Base-by-base conservation (phyloP, 805 yeast genomes). In the Grigorovia transvaalensis region DNA sequence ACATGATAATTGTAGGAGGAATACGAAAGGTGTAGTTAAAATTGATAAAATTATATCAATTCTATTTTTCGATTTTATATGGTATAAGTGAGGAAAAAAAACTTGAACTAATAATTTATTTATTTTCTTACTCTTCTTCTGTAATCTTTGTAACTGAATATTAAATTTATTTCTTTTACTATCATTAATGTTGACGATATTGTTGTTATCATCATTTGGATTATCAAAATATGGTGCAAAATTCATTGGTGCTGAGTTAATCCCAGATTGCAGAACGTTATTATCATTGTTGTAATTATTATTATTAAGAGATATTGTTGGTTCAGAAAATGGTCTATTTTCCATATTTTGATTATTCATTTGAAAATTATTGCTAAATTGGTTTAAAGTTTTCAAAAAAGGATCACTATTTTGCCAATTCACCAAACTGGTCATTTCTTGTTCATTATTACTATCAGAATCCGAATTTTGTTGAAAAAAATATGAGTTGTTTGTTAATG, bases 1-100 rank as follows among this genome's bases (percentile, higher is more conserved):
- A 41, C 73, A 62, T 12, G 73, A 66, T 12, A 71, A 44, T 46
- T 68, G 62, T 5, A 72, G 54, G 1, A 68, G 9, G 2, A 71
- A 51, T 1, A 71, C 63, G 23, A 69, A 60, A 13, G 75, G 75
- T 4, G 66, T 55, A 12, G 71, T 68, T 2, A 66, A 18, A 0
- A 71, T 38, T 2, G 70, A 67, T 18, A 71, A 54, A 2, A 61
- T 9, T 45, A 59, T 62, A 47, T 68, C 67, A 4, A 59, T 33
- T 0, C 54, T 20, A 1, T 68, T 50, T 54, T 68, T 66, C 11
- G 52, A 40, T 1, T 52, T 42, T 30, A 69, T 69, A 15, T 64
- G 56, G 13, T 55, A 40, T 35, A 71, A 50, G 43, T 72, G 70
- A 12, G 75, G 74, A 19, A 70, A 50, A 13, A 66, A 57, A 19